Base-by-base conservation (phyloP, 2,329 filamentous ascomycete genomes). In the Anisogramma anomala region DNA sequence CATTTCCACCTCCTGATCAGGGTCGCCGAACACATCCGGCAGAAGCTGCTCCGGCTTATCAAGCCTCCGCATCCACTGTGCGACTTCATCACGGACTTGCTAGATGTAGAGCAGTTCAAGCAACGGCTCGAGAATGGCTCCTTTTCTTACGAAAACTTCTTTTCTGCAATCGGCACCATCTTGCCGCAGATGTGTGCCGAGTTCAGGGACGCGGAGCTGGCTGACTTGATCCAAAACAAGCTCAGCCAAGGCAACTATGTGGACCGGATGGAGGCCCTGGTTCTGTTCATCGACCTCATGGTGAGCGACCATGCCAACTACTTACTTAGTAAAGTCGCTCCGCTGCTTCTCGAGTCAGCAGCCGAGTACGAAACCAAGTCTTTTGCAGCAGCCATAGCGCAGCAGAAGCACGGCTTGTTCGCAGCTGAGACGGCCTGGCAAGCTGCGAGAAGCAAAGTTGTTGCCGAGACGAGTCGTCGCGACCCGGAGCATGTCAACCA, bases 221-320 rank as follows among this genome's bases (percentile, higher is more conserved):
- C 82, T 55, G 69, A 72, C 2, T 61, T 89, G 15, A 67, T 78
- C 2, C 72, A 81, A 36, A 75, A 79, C 45, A 72, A 76, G 48
- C 63, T 79, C 7, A 59, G 61, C 34, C 65, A 70, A 17, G 74
- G 77, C 3, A 72, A 79, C 54, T 74, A 87, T 53, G 82, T 87
- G 13, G 79, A 84, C 53, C 79, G 84, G 48, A 71, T 89, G 1
- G 80, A 86, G 61, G 79, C 80, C 11, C 67, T 91, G 2, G 73
- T 86, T 40, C 74, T 77, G 22, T 82, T 85, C 50, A 82, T 88
- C 42, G 82, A 91, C 52, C 65, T 82, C 26, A 79, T 89, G 63
- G 74, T 83, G 18, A 77, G 85, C 44, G 84, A 91, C 53, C 87
- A 88, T 53, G 80, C 83, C 45, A 91, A 91, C 56, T 89, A 85